phyloP scores from a whole-genome alignment of 169 alveolate genomes.

The Eimeria necatrix region DNA sequence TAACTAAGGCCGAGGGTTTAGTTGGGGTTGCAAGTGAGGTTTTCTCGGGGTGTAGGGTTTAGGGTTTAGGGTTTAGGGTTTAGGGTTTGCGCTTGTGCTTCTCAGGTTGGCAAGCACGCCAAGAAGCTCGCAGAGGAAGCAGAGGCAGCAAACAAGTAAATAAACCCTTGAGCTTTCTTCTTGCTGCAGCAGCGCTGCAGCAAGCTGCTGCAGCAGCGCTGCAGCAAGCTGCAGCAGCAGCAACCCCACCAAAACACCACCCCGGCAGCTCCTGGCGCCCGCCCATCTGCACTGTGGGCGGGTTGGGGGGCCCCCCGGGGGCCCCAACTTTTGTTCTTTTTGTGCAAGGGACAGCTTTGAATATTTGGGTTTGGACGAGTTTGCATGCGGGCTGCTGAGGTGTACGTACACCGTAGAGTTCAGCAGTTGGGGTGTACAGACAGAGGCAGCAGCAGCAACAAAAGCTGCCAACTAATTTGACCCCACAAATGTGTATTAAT shows the following conservation, averaged over 20 bases:
- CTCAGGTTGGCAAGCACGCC: slow-evolving; percentile 54
- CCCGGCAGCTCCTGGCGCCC: background rate
- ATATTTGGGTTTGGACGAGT: background rate
- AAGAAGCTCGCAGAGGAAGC: slow-evolving; percentile 44
- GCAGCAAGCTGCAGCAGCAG: background rate
- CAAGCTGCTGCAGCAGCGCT: too few species aligned
- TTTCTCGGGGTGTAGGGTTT: too few species aligned
- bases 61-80: slow-evolving; percentile 33
- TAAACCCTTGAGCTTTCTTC: background rate
- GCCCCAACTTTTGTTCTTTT: background rate
- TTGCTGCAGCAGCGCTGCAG: too few species aligned
- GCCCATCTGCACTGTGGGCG: background rate
- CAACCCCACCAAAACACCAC: slow-evolving; percentile 9
- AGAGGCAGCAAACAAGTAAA: slow-evolving; percentile 37
- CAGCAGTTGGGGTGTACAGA: background rate
- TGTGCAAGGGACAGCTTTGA: background rate
- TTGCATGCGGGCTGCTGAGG: background rate
- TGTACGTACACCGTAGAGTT: background rate
- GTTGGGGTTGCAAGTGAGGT: too few species aligned
- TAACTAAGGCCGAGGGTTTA: background rate
- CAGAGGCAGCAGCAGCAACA: too few species aligned
- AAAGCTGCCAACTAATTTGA: too few species aligned
- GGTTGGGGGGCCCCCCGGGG: background rate
- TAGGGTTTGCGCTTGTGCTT: background rate
- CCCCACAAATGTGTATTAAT: too few species aligned